phyloP scores from a whole-genome alignment of 805 yeast species.

The Zygosaccharomyces rouxii region DNA sequence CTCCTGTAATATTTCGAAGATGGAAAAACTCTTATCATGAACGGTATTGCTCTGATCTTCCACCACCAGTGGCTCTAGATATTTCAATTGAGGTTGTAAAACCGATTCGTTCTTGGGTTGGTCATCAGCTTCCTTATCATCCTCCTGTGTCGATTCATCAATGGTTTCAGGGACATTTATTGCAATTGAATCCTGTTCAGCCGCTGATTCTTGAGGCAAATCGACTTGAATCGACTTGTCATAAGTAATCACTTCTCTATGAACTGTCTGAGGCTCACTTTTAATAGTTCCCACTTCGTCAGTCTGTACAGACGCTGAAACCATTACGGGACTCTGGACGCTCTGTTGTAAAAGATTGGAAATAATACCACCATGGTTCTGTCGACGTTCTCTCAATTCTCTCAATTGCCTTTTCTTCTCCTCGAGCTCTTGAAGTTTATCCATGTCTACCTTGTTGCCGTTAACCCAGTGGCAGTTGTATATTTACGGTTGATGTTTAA shows the following conservation, averaged over 20 bases:
- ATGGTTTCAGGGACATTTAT: neutral
- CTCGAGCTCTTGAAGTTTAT: constrained; percentile 43
- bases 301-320: constrained; percentile 23
- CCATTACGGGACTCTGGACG: constrained; percentile 8
- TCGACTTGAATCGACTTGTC: constrained; percentile 28
- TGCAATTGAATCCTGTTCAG: neutral
- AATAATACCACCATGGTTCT: constrained; percentile 20
- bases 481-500: neutral
- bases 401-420: constrained; percentile 48
- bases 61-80: constrained; percentile 9
- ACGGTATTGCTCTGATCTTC: constrained; percentile 14
- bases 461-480: neutral
- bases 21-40: constrained; percentile 12
- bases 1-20: constrained; percentile 13
- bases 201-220: neutral
- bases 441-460: constrained; percentile 14
- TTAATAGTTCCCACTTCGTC: constrained; percentile 9
- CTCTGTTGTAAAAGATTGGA: constrained; percentile 10
- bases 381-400: constrained; percentile 47
- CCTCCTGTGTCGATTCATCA: neutral
- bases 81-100: neutral
- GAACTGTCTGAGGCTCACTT: neutral
- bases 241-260: constrained; percentile 17
- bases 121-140: neutral
- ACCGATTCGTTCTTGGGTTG: neutral